phyloP scores from a whole-genome alignment of 306 rosid species.

The Malus asiatica region DNA sequence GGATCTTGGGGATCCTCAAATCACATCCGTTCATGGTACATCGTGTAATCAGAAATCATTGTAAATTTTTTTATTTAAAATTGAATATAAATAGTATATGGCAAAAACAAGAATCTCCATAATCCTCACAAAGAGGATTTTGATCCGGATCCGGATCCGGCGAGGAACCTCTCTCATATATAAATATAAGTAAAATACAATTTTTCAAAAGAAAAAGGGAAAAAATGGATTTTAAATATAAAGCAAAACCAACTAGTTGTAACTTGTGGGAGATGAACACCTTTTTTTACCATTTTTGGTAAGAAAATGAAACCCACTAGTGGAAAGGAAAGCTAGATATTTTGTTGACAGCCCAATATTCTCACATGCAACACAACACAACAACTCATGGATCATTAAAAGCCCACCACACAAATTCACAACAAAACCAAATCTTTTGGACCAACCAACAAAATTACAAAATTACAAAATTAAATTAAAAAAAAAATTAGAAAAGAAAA shows the following conservation, averaged over 20 bases:
- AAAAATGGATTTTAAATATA: background rate
- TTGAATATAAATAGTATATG: too few relatives aligned
- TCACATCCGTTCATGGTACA: too few relatives aligned
- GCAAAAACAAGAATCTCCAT: too few relatives aligned
- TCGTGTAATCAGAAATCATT: too few relatives aligned
- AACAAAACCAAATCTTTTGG: background rate
- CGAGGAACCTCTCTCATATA: too few relatives aligned
- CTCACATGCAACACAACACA: background rate
- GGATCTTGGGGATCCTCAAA: too few relatives aligned
- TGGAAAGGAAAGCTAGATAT: background rate
- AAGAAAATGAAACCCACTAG: background rate
- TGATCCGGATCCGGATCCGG: too few relatives aligned
- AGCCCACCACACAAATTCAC: background rate
- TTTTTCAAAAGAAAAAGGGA: background rate
- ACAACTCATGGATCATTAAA: background rate
- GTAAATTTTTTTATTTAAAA: too few relatives aligned
- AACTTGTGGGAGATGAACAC: background rate
- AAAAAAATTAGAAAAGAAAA: background rate
- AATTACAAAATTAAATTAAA: background rate
- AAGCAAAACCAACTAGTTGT: background rate
- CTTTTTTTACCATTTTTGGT: background rate
- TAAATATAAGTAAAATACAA: too few relatives aligned
- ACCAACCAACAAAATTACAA: background rate
- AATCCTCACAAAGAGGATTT: too few relatives aligned
- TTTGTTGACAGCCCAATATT: background rate